Conservation (phyloP, 805 yeast species). For the Blastobotrys mokoenaii region DNA sequence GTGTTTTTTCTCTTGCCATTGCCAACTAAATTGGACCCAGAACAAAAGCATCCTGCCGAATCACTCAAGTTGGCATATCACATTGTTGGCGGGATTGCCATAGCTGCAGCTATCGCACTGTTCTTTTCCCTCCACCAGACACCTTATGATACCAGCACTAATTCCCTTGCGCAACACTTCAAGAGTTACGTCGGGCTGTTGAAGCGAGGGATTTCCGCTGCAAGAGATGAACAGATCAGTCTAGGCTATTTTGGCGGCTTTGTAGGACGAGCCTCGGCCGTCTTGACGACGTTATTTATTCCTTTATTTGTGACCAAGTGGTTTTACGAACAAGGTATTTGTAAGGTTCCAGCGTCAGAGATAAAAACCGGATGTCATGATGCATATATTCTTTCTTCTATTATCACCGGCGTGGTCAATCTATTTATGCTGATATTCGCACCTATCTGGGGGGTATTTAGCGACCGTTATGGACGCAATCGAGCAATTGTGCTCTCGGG, state of each 20-base stretch:
- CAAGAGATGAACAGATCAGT: constrained; percentile 23
- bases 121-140: constrained; percentile 38
- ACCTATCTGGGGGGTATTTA: constrained; percentile 54
- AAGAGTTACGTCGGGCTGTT: constrained; percentile 22
- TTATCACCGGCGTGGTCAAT: constrained; percentile 60
- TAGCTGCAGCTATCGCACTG: constrained; percentile 34
- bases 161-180: constrained; percentile 18
- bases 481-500: constrained; percentile 29
- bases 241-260: constrained; percentile 37
- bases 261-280: constrained; percentile 52
- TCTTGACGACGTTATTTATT: constrained; percentile 48
- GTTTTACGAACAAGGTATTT: constrained; percentile 43
- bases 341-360: constrained; percentile 27
- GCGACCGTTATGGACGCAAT: constrained; percentile 32
- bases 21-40: constrained; percentile 41
- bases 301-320: constrained; percentile 56
- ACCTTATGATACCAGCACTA: constrained; percentile 23
- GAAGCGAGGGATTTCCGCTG: constrained; percentile 12
- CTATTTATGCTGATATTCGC: constrained; percentile 49
- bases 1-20: constrained; percentile 48
- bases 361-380: constrained; percentile 44
- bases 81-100: constrained; percentile 37
- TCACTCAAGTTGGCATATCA: constrained; percentile 43
- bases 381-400: constrained; percentile 58
- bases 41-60: constrained; percentile 30